Evolutionary conservation across 2,329 filamentous ascomycete species (phyloP).

Genomic region (Leptographium flavum): DNA sequence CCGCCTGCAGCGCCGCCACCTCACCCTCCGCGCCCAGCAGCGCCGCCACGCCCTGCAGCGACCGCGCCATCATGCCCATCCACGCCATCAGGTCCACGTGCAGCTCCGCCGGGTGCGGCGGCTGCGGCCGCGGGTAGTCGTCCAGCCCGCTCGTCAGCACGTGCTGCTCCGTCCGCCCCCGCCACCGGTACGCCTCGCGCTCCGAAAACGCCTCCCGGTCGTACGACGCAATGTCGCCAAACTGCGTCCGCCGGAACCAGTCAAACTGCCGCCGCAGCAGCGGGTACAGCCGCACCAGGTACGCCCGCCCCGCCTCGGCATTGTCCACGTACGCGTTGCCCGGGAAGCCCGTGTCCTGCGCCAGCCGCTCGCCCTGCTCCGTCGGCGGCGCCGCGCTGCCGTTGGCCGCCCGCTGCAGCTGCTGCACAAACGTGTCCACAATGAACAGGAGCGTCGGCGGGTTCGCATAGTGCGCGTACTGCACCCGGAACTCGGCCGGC

Average conservation of each 20-base stretch:
- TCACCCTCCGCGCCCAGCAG: conserved; percentile 54
- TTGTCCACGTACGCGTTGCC: conserved; percentile 55
- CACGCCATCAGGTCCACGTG: conserved; percentile 91
- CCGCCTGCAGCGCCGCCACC: conserved; percentile 57
- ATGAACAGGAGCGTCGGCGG: conserved; percentile 89
- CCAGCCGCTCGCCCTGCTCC: conserved; percentile 8
- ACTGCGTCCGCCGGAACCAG: conserved; percentile 91
- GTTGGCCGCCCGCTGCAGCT: conserved; percentile 42
- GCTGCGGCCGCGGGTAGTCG: conserved; percentile 87
- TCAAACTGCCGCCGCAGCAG: conserved; percentile 77
- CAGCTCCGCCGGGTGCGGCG: conserved; percentile 88
- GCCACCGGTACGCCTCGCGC: conserved; percentile 93
- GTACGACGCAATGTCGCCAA: conserved; percentile 79
- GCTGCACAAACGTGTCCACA: conserved; percentile 71
- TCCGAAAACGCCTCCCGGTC: conserved; percentile 76
- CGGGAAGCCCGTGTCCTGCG: conserved; percentile 15
- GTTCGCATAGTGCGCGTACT: conserved; percentile 96
- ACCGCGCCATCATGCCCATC: conserved; percentile 91
- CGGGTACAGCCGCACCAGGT: conserved; percentile 68
- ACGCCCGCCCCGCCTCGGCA: conserved; percentile 51
- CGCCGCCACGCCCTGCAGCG: conserved; percentile 66
- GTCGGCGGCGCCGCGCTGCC: conserved; percentile 29
- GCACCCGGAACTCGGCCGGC: conserved; percentile 79
- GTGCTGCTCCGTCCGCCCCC: conserved; percentile 73
- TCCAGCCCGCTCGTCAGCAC: conserved; percentile 88